Evolutionary conservation across 2,329 filamentous ascomycete genomes (phyloP), one percentile per base, ranked within the genome.

Genomic region (Colletotrichum eleusines): DNA sequence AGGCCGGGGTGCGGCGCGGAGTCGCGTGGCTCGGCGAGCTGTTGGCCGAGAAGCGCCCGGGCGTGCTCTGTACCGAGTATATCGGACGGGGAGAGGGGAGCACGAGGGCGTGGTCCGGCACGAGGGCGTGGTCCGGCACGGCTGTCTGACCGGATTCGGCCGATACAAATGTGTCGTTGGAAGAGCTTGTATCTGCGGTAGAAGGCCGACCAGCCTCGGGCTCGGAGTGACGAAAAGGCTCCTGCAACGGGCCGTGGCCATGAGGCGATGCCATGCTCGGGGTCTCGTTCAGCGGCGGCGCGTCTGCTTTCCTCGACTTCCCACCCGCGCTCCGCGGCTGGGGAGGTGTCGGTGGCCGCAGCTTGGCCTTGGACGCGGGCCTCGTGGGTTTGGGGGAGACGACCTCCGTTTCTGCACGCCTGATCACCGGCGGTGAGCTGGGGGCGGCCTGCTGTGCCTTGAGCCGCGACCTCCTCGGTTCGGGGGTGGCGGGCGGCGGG

Each of bases 21-120:
- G 81, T 72, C 77, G 78, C 66, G 76, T 81, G 77, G 76, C 83
- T 74, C 72, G 81, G 76, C 71, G 82, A 81, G 65, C 78, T 80
- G 18, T 74, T 75, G 8, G 74, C 51, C 1, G 73, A 72, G 11
- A 57, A 60, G 18, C 57, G 72, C 64, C 54, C 33, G 7, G 63
- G 42, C 5, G 72, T 51, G 58, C 64, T 71, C 2, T 63, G 63
- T 20, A 58, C 23, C 23, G 71, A 58, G 31, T 33, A 63, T 6
- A 50, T 42, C 46, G 65, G 64, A 12, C n/a, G 69, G 16, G 57
- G n/a, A 9, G 64, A 48, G 5, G n/a, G 55, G 44, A 11, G 28
- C 42, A 8, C 51, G 0, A 42, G 51, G 2, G 35, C 38, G 2
- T n/a, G 18, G 23, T 63, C 48, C 14, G 69, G 67, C 2, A 8